Evolutionary conservation across 345 rosid species (phyloP), one percentile per base, ranked within the genome.

Genomic region (Noccaea caerulescens): DNA sequence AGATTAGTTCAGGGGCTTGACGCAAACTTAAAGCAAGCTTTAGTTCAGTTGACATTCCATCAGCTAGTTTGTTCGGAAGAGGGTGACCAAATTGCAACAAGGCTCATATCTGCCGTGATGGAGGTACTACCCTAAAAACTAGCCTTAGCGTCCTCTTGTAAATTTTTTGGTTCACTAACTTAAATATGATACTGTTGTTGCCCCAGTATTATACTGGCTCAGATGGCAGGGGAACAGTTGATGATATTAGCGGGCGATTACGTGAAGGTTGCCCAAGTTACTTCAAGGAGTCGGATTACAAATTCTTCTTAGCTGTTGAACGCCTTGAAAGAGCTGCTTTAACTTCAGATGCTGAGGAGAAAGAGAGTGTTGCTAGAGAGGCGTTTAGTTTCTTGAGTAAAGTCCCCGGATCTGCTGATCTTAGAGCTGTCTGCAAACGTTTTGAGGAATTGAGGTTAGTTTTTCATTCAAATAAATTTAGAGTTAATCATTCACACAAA

Each of bases 201-300:
- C 77, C 66, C 72, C 92, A 94, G 99, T 87, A 86, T 82, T 94
- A 94, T 80, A 91, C 95, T 70, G 92, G 93, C 73, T 92, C 92
- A 49, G 98, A 89, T 86, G 99, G 98, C 69, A 94, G 98, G 80
- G 97, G 99, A 54, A 87, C 99, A 51, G 96, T 94, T 62, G 93
- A 94, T 79, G 99, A 94, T 71, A 82, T 94, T 56, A 89, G 97
- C 79, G 87, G 84, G 51, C 78, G 88, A 76, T 76, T 94, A 51
- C 83, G 83, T 11, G 98, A 91, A 77, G 97, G 99, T 53, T 91
- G 98, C 80, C 96, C 96, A 60, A 91, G 98, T 82, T 91, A 88
- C 83, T 94, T 89, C 80, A 89, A 86, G 84, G 98, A 94, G 73
- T 86, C 99, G 14, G 95, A 94, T 85, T 83, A 91, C 82, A 91